phyloP scores from a whole-genome alignment of 176 grass and related monocot species.

The Elymus sibiricus region DNA sequence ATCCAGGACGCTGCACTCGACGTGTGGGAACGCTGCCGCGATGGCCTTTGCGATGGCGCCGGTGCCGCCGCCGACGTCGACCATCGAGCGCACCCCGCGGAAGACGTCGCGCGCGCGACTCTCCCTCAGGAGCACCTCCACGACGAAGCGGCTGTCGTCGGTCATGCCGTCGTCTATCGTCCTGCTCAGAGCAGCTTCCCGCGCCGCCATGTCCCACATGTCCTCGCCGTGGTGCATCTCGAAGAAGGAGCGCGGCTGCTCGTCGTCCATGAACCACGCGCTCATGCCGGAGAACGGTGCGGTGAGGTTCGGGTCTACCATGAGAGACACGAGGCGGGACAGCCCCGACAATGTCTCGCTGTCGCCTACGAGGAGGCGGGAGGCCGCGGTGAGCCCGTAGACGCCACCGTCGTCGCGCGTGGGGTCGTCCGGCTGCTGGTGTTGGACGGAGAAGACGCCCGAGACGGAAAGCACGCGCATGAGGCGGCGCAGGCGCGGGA shows the following conservation, averaged over 20 bases:
- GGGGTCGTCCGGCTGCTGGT: background rate
- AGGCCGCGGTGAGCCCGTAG: background rate
- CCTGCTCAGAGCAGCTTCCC: background rate
- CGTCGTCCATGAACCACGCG: constrained; percentile 25
- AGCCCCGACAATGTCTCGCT: background rate
- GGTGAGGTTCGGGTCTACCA: background rate
- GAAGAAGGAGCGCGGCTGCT: background rate
- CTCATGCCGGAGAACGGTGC: background rate
- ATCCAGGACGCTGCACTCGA: constrained; percentile 36
- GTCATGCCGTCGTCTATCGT: constrained; percentile 34
- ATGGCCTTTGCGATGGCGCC: constrained; percentile 20
- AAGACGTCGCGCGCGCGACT: constrained; percentile 6
- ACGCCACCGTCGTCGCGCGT: background rate
- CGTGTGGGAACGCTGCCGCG: constrained; percentile 32
- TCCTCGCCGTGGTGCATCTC: constrained; percentile 11
- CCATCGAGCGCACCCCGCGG: constrained; percentile 6
- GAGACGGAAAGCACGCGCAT: constrained; percentile 1
- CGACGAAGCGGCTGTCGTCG: constrained; percentile 27
- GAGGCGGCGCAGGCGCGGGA: background rate
- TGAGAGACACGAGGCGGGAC: background rate
- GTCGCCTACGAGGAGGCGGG: background rate
- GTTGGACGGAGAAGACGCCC: background rate
- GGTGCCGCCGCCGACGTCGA: constrained; percentile 42
- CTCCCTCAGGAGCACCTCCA: constrained; percentile 34
- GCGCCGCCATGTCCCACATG: constrained; percentile 21